phyloP scores from a whole-genome alignment of 148 eudicot species.

The Rhododendron henanense region DNA sequence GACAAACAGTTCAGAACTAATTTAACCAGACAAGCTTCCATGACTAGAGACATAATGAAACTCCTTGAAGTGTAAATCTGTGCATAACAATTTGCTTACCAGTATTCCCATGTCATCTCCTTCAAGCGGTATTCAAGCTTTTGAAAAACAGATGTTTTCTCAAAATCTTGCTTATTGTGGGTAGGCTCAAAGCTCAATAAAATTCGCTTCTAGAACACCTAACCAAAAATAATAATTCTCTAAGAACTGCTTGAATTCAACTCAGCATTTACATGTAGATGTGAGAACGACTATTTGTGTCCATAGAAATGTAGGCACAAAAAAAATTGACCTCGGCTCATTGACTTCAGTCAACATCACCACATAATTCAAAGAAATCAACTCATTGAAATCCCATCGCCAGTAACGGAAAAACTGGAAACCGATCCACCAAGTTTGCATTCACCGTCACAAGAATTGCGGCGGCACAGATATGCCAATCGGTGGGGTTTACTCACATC shows the following conservation, averaged over 20 bases:
- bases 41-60: neutral
- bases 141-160: constrained; percentile 76
- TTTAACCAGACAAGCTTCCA: constrained; percentile 2
- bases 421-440: no score
- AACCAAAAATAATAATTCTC: constrained; percentile 5
- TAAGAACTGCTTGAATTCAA: neutral
- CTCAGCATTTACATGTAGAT: neutral
- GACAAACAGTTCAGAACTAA: neutral
- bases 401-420: no score
- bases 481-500: no score
- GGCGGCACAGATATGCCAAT: no score
- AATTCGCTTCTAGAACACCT: constrained; percentile 86
- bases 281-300: neutral
- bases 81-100: constrained; percentile 38
- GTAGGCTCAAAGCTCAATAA: constrained; percentile 82
- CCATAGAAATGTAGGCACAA: neutral
- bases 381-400: no score
- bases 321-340: no score
- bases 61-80: neutral
- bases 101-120: constrained; percentile 89
- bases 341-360: no score
- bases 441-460: no score
- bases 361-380: no score
- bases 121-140: constrained; percentile 78
- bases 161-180: constrained; percentile 94